These are phyloP conservation scores for Aspergillus caelatus DNA, from an alignment of 2,329 filamentous ascomycete species.

Conservation along the genomic window DNA sequence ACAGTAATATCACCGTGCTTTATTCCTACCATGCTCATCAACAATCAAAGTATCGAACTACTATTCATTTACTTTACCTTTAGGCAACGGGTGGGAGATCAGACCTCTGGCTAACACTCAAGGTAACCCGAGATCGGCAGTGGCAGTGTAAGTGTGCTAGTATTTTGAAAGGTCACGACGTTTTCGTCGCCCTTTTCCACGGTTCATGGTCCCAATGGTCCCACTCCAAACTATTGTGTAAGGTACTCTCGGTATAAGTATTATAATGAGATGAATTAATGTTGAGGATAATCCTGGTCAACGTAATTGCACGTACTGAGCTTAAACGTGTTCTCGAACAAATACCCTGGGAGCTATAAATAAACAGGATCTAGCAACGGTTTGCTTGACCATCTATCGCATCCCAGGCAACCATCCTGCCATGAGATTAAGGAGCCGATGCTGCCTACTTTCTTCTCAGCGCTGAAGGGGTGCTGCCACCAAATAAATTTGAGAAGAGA, in stretches of 20 bases:
- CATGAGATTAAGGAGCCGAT: background rate
- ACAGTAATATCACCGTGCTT: background rate
- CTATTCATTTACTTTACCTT: background rate
- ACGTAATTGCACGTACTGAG: background rate
- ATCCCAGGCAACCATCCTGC: slow-evolving; percentile 2
- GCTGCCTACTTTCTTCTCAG: background rate
- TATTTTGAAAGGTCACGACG: slow-evolving; percentile 14
- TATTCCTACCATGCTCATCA: background rate
- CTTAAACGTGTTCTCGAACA: background rate
- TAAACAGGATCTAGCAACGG: slow-evolving; percentile 4
- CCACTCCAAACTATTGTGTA: background rate
- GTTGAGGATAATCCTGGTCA: background rate
- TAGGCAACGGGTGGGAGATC: slow-evolving; percentile 15
- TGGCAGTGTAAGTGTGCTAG: slow-evolving; percentile 23
- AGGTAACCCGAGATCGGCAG: slow-evolving; percentile 33
- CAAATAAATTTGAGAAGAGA: background rate
- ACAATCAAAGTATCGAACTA: background rate
- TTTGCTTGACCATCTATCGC: slow-evolving; percentile 11
- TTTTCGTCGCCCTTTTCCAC: slow-evolving; percentile 10
- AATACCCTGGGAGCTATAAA: background rate
- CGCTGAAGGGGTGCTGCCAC: too few species aligned
- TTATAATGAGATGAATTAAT: background rate
- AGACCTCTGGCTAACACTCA: slow-evolving; percentile 24
- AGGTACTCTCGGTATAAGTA: background rate
- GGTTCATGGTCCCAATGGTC: slow-evolving; percentile 14